A percentile compares a stretch with the other conserved stretches of the same genome.
Evolutionary conservation across 257 asterid species (phyloP).

Genomic region (Phtheirospermum japonicum): DNA sequence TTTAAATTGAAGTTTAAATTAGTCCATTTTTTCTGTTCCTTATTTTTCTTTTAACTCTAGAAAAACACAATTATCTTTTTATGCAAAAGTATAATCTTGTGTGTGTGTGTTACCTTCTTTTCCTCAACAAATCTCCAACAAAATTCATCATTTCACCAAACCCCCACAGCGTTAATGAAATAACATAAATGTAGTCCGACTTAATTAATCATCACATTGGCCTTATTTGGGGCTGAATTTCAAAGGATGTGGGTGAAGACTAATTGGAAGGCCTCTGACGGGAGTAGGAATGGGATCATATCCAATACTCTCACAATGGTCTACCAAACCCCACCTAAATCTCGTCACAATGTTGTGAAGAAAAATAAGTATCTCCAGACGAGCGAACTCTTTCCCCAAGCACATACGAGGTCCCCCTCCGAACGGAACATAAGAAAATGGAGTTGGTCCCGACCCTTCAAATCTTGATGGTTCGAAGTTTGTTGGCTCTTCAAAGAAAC

Average conservation of each 20-base stretch:
- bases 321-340: conserved; percentile 33
- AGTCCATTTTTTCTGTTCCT: too few species aligned
- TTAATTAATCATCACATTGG: too few species aligned
- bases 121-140: too few species aligned
- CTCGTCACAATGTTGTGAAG: conserved; percentile 33
- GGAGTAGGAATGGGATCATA: conserved; percentile 38
- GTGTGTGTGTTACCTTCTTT: too few species aligned
- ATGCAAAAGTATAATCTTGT: too few species aligned
- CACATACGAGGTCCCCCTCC: conserved; percentile 83
- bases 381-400: conserved; percentile 46
- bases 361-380: conserved; percentile 42
- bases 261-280: conserved; percentile 35
- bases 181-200: too few species aligned
- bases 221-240: too few species aligned
- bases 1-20: too few species aligned
- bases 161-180: too few species aligned
- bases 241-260: conserved; percentile 28
- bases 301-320: conserved; percentile 41
- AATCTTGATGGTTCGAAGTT: conserved; percentile 62
- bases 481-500: conserved; percentile 25
- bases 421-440: conserved; percentile 59
- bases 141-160: too few species aligned
- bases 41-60: too few species aligned
- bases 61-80: too few species aligned
- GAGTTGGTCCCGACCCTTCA: conserved; percentile 58